Percentiles rank a stretch among this genome's conserved stretches.
These are phyloP conservation scores for Fallopia convolvulus DNA, from an alignment of 148 eudicot genomes.

Conservation along the genomic window DNA sequence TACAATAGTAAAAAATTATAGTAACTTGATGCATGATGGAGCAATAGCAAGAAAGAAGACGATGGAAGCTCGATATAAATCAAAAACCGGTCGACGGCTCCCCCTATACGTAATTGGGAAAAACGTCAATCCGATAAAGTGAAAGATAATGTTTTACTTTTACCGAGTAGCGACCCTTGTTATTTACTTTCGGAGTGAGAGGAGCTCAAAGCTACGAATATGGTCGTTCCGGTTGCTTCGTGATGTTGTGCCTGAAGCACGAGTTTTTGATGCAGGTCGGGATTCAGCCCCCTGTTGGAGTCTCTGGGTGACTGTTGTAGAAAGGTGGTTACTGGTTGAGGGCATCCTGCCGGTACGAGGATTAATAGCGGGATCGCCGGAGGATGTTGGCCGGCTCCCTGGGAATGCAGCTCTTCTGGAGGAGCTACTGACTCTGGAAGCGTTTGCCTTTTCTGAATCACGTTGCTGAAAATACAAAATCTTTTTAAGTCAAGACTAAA, in stretches of 20 bases:
- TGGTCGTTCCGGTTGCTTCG: slow-evolving; percentile 64
- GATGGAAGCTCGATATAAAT: neutral
- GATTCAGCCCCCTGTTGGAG: slow-evolving; percentile 42
- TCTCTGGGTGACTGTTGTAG: slow-evolving; percentile 37
- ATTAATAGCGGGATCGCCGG: slow-evolving; percentile 35
- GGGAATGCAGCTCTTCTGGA: slow-evolving; percentile 52
- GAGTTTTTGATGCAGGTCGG: slow-evolving; percentile 43
- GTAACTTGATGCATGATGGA: neutral
- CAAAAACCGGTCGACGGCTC: neutral
- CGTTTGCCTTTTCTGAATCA: slow-evolving; percentile 50
- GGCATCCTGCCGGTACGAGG: slow-evolving; percentile 24
- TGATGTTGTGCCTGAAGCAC: slow-evolving; percentile 29
- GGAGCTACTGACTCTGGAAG: slow-evolving; percentile 53
- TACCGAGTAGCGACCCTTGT: neutral
- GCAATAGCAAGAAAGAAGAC: neutral
- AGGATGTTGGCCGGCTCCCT: slow-evolving; percentile 45
- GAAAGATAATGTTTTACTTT: neutral
- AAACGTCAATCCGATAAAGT: neutral
- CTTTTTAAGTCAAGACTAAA: slow-evolving; percentile 1
- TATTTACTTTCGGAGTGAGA: slow-evolving; percentile 63
- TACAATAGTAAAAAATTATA: neutral
- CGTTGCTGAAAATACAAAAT: slow-evolving; percentile 32
- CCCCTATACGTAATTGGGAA: neutral
- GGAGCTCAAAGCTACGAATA: slow-evolving; percentile 83
- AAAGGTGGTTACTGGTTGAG: slow-evolving; percentile 34